Evolutionary conservation across 1,139 yeast species (phyloP).

Genomic region (Magnusiomyces fungicola): DNA sequence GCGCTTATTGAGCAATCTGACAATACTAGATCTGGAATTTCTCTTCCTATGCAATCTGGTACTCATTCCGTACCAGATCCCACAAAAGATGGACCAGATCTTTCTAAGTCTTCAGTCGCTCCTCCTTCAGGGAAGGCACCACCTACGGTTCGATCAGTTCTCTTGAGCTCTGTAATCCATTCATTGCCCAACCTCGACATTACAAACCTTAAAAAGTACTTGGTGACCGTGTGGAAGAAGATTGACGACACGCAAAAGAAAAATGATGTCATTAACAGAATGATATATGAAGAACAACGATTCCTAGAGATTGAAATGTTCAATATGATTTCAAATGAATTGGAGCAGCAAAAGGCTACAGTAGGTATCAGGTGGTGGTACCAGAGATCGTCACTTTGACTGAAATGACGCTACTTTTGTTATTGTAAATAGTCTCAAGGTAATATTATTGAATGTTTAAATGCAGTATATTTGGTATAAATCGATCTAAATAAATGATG

Average conservation of each 20-base stretch:
- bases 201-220: conserved; percentile 30
- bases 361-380: conserved; percentile 68
- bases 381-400: conserved; percentile 9
- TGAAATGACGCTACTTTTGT: no score
- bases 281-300: conserved; percentile 28
- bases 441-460: no score
- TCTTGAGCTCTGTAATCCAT: conserved; percentile 43
- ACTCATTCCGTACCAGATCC: conserved; percentile 8
- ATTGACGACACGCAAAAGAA: conserved; percentile 9
- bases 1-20: conserved; percentile 9
- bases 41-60: conserved; percentile 34
- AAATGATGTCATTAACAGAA: not conserved
- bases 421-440: no score
- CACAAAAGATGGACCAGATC: not conserved
- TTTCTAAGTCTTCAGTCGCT: conserved; percentile 17
- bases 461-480: no score
- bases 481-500: no score
- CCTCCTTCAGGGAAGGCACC: conserved; percentile 33
- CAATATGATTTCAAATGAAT: conserved; percentile 39
- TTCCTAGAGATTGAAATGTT: conserved; percentile 35
- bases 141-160: conserved; percentile 46
- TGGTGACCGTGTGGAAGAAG: conserved; percentile 7
- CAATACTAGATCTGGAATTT: conserved; percentile 26
- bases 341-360: conserved; percentile 55
- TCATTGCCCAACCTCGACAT: conserved; percentile 51